These are phyloP conservation scores for Brassica cretica DNA, from an alignment of 345 rosid genomes.

Conservation along the genomic window DNA sequence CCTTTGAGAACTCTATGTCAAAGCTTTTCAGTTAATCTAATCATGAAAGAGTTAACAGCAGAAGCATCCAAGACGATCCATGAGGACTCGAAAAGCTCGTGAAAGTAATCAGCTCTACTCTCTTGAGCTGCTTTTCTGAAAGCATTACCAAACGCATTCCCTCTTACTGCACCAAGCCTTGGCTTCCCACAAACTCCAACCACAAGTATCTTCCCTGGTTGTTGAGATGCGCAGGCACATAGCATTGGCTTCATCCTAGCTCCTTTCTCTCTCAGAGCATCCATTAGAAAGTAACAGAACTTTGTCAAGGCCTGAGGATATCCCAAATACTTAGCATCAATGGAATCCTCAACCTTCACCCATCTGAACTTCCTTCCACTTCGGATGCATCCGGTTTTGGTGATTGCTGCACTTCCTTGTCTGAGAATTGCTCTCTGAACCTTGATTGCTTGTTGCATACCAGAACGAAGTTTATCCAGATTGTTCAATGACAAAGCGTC, in stretches of 20 bases:
- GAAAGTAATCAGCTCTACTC: constrained; percentile 78
- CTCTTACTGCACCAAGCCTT: constrained; percentile 80
- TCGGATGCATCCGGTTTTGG: constrained; percentile 71
- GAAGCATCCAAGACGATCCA: constrained; percentile 80
- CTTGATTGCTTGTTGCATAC: constrained; percentile 94
- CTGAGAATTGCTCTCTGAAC: constrained; percentile 82
- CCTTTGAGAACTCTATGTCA: constrained; percentile 30
- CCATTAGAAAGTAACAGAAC: constrained; percentile 93
- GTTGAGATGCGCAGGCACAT: constrained; percentile 72
- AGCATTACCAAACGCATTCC: constrained; percentile 83
- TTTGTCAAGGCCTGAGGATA: constrained; percentile 95
- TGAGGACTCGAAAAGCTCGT: constrained; percentile 91
- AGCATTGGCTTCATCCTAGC: constrained; percentile 84
- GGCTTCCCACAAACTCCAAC: constrained; percentile 91
- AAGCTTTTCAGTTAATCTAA: constrained; percentile 74
- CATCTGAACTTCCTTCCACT: constrained; percentile 93
- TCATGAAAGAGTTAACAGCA: constrained; percentile 78
- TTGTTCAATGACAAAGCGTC: constrained; percentile 80
- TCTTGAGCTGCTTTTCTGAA: constrained; percentile 84
- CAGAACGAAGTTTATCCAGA: constrained; percentile 65
- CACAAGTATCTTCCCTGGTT: constrained; percentile 64
- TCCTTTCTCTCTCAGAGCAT: constrained; percentile 92
- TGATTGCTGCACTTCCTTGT: constrained; percentile 90
- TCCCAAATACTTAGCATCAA: constrained; percentile 71
- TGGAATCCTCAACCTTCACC: constrained; percentile 86